These are phyloP conservation scores for Aureobasidium sp. DNA, from an alignment of 2,329 filamentous ascomycete species.

Conservation along the genomic window DNA sequence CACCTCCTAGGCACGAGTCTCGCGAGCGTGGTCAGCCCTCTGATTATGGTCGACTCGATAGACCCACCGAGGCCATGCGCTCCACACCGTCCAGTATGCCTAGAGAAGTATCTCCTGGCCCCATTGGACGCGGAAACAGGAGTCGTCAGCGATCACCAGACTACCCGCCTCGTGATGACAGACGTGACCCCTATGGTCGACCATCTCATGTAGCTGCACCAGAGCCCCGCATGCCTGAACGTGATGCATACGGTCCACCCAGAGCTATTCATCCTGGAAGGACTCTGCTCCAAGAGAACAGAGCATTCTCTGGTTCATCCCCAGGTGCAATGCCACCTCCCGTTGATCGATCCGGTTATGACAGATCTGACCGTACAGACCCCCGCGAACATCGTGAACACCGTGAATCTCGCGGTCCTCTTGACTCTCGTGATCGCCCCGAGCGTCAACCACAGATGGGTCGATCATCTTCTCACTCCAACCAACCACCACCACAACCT, in stretches of 20 bases:
- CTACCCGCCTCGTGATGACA: slow-evolving; percentile 26
- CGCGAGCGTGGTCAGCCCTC: slow-evolving; percentile 30
- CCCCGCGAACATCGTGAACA: background rate
- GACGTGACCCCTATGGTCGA: slow-evolving; percentile 15
- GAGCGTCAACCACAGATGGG: background rate
- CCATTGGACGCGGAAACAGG: slow-evolving; percentile 24
- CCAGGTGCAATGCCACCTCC: slow-evolving; percentile 12
- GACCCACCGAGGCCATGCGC: slow-evolving; percentile 30
- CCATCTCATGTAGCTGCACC: background rate
- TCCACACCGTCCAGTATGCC: slow-evolving; percentile 21
- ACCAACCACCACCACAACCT: background rate
- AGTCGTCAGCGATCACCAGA: slow-evolving; percentile 35
- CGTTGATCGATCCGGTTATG: background rate
- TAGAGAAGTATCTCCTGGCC: slow-evolving; percentile 35
- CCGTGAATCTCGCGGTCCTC: background rate
- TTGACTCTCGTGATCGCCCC: slow-evolving; percentile 20
- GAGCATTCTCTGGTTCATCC: slow-evolving; percentile 6
- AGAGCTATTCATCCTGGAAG: slow-evolving; percentile 11
- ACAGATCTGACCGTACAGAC: background rate
- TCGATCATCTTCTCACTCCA: slow-evolving; percentile 4
- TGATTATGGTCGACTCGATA: slow-evolving; percentile 39
- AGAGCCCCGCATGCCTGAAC: slow-evolving; percentile 3
- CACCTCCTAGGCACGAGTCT: slow-evolving; percentile 22
- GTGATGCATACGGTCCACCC: slow-evolving; percentile 7
- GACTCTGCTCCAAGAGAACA: slow-evolving; percentile 7